Base-by-base conservation (phyloP, 2,329 filamentous ascomycete species). In the Aspergillus pseudoviridinutans region DNA sequence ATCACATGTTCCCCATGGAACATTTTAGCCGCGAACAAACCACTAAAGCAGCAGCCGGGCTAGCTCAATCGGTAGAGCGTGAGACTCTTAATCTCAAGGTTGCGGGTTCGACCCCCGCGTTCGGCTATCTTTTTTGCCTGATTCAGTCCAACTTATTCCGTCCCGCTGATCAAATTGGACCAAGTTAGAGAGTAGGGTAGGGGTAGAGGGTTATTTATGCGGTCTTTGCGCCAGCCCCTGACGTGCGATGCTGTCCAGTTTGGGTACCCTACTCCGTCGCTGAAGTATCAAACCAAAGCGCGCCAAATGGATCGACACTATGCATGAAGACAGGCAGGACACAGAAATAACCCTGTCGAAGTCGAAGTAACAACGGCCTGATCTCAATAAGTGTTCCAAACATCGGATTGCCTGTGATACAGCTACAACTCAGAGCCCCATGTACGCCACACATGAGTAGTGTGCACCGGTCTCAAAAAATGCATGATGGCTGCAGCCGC, bases 11-110 rank as follows among this genome's bases (percentile, higher is more conserved):
- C 20, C 22, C 25, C n/a, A 1, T 46, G 17, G 22, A 22, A 9
- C 22, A 20, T 9, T 25, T 12, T 22, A 10, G 4, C 7, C 17
- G n/a, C 4, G 2, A 8, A 1, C 3, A 2, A 7, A 22, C 12
- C 42, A 46, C 22, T 46, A 46, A 47, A 47, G 24, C 44, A 47
- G 44, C 58, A 59, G 77, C 77, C 72, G 71, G 76, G 76, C 74
- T 79, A 79, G 77, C 77, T 79, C 77, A 79, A 79, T 79, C 76
- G 77, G 71, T 76, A 79, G 73, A 76, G 73, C 74, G 73, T 79
- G 77, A 77, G 77, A 76, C 76, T 79, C 75, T 79, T 80, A 77
- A 73, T 72, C 73, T 71, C 71, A 73, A 72, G 69, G 70, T 64
- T 74, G 73, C 70, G 73, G 71, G 73, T 74, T 75, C 73, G 68